Evolutionary conservation across 306 rosid genomes (phyloP).

Genomic region (Trifolium dubium): DNA sequence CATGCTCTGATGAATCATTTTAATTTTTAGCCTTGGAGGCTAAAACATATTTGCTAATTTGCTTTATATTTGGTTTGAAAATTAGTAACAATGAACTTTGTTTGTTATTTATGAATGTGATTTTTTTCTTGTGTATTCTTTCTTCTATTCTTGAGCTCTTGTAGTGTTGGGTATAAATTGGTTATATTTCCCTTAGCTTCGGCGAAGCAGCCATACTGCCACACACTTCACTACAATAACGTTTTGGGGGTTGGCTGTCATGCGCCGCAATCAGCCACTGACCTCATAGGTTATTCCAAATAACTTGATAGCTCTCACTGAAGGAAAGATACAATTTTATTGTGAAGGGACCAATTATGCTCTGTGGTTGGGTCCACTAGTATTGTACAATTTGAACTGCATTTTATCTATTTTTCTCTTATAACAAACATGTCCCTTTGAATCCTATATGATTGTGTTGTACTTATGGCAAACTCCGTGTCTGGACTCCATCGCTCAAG

Average conservation of each 20-base stretch:
- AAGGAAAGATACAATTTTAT: neutral
- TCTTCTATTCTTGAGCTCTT: neutral
- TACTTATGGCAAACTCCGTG: slow-evolving; percentile 17
- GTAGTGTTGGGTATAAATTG: neutral
- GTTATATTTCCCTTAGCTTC: neutral
- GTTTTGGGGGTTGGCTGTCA: neutral
- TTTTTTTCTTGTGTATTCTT: neutral
- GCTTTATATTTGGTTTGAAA: neutral
- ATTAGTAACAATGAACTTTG: neutral
- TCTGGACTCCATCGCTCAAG: neutral
- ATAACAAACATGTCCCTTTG: neutral
- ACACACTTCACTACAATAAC: neutral
- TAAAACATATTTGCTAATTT: neutral
- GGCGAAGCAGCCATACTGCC: neutral
- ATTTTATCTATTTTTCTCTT: slow-evolving; percentile 8
- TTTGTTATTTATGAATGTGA: neutral
- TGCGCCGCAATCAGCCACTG: neutral
- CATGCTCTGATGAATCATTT: neutral
- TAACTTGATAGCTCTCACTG: slow-evolving; percentile 6
- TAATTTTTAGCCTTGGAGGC: neutral
- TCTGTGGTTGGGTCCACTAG: slow-evolving; percentile 10
- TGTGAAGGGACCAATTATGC: slow-evolving; percentile 4
- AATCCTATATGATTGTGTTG: slow-evolving; percentile 7
- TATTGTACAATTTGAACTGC: neutral
- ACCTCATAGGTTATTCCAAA: neutral